These are phyloP conservation scores for Eimeria praecox DNA, from an alignment of 169 alveolate genomes.

Conservation along the genomic window DNA sequence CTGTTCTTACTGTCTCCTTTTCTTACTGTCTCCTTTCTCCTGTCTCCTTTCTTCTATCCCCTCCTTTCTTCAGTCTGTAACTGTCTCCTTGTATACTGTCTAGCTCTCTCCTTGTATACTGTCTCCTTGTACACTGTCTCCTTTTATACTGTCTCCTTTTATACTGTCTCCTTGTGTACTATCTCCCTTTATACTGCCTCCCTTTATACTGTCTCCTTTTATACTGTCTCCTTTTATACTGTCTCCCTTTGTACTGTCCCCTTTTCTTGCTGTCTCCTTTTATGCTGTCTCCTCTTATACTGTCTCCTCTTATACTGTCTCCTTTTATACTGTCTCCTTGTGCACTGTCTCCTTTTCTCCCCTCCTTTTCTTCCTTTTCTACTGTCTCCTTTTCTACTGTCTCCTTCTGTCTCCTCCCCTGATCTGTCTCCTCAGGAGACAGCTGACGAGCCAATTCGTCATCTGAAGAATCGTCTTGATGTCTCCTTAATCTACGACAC, in stretches of 20 bases:
- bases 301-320: no score
- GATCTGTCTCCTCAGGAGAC: constrained; percentile 10
- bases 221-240: background rate
- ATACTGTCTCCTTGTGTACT: no score
- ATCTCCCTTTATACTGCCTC: background rate
- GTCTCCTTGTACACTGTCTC: no score
- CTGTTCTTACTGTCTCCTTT: no score
- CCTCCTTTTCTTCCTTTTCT: background rate
- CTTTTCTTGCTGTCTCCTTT: background rate
- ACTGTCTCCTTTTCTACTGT: background rate
- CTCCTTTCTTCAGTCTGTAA: no score
- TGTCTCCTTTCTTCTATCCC: background rate
- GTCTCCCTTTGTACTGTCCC: background rate
- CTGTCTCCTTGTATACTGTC: background rate
- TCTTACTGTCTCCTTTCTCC: no score
- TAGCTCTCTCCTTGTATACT: background rate
- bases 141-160: no score
- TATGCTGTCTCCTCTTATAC: no score
- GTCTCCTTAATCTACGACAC: constrained; percentile 56
- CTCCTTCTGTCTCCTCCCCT: background rate
- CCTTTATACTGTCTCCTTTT: background rate
- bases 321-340: no score
- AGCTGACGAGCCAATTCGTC: background rate
- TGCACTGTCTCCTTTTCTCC: no score
- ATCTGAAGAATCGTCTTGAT: constrained; percentile 40